Base-by-base conservation (phyloP, 148 eudicot species). In the Suaeda aralocaspica region DNA sequence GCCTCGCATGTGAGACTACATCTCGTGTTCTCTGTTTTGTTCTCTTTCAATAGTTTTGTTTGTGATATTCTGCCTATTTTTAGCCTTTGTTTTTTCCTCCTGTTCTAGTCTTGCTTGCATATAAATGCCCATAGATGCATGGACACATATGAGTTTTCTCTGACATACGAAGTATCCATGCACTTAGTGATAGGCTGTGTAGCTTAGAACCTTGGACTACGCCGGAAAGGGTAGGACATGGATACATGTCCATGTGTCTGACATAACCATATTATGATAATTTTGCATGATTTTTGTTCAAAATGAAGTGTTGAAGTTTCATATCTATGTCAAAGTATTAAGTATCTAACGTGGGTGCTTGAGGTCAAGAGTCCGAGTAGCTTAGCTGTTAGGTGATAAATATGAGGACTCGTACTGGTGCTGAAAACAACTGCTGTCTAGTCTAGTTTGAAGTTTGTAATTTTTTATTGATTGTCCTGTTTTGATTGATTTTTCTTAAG, bases 1-100 rank as follows among this genome's bases (percentile, higher is more conserved):
- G 77, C 96, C 96, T 25, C 96, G 96, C 84, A 85, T 90, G 96
- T 90, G 76, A 90, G 72, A 66, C 67, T 72, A 61, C 66, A 29
- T 10, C 69, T 33, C 55, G 18, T 9, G 1, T 30, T n/a, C 44
- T 28, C 31, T 48, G 51, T 14, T 67, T 44, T 30, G 34, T 58
- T 61, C 29, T 58, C 58, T 45, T 57, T 15, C 62, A 72, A 34
- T 13, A 39, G 30, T 36, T 68, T 56, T 11, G 28, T 25, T 34
- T 1, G 34, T 63, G 51, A 50, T 31, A 30, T 36, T 24, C 39
- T 19, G 34, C 39, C 10, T 8, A 14, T 29, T 10, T 70, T 42
- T 26, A 29, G 57, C 28, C 18, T 31, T 59, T 22, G 30, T 49
- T 21, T 0, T 24, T 22, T 59, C 59, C 49, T 46, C 28, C 10